phyloP scores from a whole-genome alignment of 2,329 filamentous ascomycete species.

The Xenoacremonium recifei region DNA sequence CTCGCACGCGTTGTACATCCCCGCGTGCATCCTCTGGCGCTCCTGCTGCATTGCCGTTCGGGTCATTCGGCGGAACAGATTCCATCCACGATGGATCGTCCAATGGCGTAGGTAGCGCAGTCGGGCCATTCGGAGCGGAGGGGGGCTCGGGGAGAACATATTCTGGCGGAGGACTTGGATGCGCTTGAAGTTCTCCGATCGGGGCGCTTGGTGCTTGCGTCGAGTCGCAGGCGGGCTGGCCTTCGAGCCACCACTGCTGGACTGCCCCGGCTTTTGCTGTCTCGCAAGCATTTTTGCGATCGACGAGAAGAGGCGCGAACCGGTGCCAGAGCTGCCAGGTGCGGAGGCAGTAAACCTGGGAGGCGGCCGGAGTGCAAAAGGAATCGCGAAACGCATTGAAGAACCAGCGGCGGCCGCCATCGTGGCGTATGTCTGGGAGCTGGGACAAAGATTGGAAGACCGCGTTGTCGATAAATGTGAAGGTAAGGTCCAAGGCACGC shows the following conservation, averaged over 20 bases:
- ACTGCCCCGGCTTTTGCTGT: conserved; percentile 14
- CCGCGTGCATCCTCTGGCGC: conserved; percentile 75
- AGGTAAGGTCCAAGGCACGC: no score
- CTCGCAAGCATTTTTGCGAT: conserved; percentile 26
- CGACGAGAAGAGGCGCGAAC: conserved; percentile 29
- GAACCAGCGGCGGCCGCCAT: no score
- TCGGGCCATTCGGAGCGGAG: conserved; percentile 83
- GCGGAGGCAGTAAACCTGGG: no score
- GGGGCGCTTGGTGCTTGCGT: conserved; percentile 27
- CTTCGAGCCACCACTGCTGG: conserved; percentile 17
- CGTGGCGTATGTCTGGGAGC: no score
- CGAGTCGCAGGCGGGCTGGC: conserved; percentile 22
- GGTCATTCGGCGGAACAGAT: conserved; percentile 71
- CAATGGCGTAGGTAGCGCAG: conserved; percentile 89
- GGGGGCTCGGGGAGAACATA: conserved; percentile 51
- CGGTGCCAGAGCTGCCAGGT: no score
- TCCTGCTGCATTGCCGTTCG: conserved; percentile 64
- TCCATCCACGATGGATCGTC: conserved; percentile 98
- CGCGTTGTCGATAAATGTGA: no score
- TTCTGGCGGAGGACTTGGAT: conserved; percentile 45
- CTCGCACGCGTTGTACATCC: conserved; percentile 84
- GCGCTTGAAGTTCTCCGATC: conserved; percentile 40
- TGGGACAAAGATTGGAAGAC: no score
- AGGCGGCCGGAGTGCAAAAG: no score
- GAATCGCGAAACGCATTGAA: no score